Percentiles rank a stretch among this genome's conserved stretches.
phyloP scores from a whole-genome alignment of 352 stramenopile species.

The Phytophthora kernoviae region DNA sequence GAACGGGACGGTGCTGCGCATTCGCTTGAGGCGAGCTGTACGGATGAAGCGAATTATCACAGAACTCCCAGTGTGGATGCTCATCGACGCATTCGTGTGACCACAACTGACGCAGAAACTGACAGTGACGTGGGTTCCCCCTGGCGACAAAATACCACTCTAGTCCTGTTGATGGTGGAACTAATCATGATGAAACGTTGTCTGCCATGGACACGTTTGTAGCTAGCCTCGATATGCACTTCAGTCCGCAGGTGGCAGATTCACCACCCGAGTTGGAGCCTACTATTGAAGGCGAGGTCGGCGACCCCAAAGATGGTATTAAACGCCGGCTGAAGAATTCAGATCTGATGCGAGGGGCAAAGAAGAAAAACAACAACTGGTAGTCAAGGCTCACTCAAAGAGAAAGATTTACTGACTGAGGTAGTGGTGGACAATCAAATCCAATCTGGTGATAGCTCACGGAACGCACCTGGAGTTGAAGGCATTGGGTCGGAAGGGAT shows the following conservation, averaged over 20 bases:
- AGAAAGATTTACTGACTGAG: neutral
- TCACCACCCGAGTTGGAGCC: slow-evolving; percentile 27
- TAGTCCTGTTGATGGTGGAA: slow-evolving; percentile 2
- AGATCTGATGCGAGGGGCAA: slow-evolving; percentile 1
- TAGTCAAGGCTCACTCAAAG: neutral
- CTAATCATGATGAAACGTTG: slow-evolving; percentile 28
- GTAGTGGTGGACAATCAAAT: neutral
- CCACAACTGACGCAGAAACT: slow-evolving; percentile 17
- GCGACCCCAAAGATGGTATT: neutral
- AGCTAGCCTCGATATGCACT: slow-evolving; percentile 47
- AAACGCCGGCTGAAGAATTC: slow-evolving; percentile 6
- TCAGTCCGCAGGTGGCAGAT: slow-evolving; percentile 60
- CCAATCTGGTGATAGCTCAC: neutral
- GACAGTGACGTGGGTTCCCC: slow-evolving; percentile 23
- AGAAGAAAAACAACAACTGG: slow-evolving; percentile 9
- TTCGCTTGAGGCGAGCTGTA: neutral
- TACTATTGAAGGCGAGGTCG: slow-evolving; percentile 4
- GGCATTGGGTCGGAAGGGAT: slow-evolving; percentile 22
- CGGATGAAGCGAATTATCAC: neutral
- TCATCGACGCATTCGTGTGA: slow-evolving; percentile 2
- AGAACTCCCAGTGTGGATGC: neutral
- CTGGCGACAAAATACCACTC: slow-evolving; percentile 9
- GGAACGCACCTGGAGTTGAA: neutral
- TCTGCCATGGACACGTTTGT: slow-evolving; percentile 35
- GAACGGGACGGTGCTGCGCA: neutral